Evolutionary conservation across 2,329 filamentous ascomycete genomes (phyloP), one percentile per base, ranked within the genome.

Genomic region (Curvularia sp.): DNA sequence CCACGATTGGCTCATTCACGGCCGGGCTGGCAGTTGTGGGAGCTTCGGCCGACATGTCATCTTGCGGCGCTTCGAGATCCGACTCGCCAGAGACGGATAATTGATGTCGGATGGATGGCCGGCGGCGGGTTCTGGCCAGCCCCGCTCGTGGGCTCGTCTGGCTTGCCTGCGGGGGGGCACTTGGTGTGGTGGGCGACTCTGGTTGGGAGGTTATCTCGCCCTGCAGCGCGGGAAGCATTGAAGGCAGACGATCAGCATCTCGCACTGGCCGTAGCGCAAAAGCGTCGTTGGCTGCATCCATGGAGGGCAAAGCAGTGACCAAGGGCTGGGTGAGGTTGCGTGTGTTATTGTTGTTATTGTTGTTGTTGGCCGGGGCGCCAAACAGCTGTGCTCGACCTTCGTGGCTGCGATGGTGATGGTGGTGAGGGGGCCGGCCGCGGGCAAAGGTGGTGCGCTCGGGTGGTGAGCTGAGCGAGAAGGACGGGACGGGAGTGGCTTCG

Each of bases 41-140:
- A 66, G 89, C 89, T 66, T 93, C 91, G n/a, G 89, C 91, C 18
- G 87, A 86, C 71, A 89, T 86, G 69, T 94, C 93, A 63, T 98
- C 94, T 10, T 88, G 87, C 70, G 92, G 92, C 61, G 90, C 84
- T 74, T 97, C 94, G 71, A 76, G 57, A 49, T 98, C 93, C 7
- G 89, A 87, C 65, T 97, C 94, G 5, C 88, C 91, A n/a, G 91
- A 95, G 49, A 84, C 84, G 18, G 94, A 97, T 62, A 90, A 87
- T 72, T 97, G 93, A 71, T 97, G 94, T 57, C 92, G 87, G 67
- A 97, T 95, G 0, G 92, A 93, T 32, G 93, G 92, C 34, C 93
- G 86, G 69, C 91, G 84, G 50, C 89, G 84, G 18, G 86, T 80
- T 43, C 79, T 79, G 4, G 82, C 80, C 2, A 84, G 81, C 2